Evolutionary conservation across 371 early-diverging fungal genomes (phyloP).

Genomic region (Rhizopus arrhizus): DNA sequence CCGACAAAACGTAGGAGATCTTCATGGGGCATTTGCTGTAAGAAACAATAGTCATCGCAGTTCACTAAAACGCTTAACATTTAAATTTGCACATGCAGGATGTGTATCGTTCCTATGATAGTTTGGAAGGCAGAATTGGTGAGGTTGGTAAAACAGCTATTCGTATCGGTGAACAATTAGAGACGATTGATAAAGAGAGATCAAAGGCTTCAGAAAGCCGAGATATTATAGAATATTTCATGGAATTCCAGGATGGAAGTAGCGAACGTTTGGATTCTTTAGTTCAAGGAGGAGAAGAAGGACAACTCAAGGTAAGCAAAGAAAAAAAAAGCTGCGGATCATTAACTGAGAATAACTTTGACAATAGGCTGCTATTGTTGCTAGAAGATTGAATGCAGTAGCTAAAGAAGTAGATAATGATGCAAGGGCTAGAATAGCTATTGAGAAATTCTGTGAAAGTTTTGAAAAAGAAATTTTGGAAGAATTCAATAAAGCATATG

Average conservation of each 20-base stretch:
- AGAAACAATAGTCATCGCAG: neutral
- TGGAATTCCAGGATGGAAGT: slow-evolving; percentile 83
- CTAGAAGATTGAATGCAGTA: slow-evolving; percentile 82
- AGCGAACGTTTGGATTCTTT: slow-evolving; percentile 76
- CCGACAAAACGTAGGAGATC: slow-evolving; percentile 70
- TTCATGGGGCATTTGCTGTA: slow-evolving; percentile 77
- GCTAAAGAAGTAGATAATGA: slow-evolving; percentile 88
- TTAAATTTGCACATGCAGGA: slow-evolving; percentile 54
- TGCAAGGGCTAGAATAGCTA: slow-evolving; percentile 70
- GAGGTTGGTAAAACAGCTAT: slow-evolving; percentile 96
- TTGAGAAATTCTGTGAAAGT: slow-evolving; percentile 91
- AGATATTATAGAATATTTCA: slow-evolving; percentile 88
- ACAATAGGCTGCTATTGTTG: slow-evolving; percentile 81
- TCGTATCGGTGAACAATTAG: slow-evolving; percentile 95
- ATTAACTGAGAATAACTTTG: neutral
- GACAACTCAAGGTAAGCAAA: slow-evolving; percentile 74
- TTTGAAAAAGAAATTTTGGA: slow-evolving; percentile 88
- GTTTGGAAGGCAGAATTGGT: slow-evolving; percentile 82
- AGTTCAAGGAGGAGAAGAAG: slow-evolving; percentile 75
- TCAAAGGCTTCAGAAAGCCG: slow-evolving; percentile 85
- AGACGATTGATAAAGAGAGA: slow-evolving; percentile 90
- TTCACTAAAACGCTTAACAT: too few species aligned
- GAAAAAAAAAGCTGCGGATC: neutral
- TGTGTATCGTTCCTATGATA: slow-evolving; percentile 79
- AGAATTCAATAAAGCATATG: slow-evolving; percentile 86